Evolutionary conservation across 2,329 filamentous ascomycete species (phyloP).

Genomic region (Arthrobotrys sinensis): DNA sequence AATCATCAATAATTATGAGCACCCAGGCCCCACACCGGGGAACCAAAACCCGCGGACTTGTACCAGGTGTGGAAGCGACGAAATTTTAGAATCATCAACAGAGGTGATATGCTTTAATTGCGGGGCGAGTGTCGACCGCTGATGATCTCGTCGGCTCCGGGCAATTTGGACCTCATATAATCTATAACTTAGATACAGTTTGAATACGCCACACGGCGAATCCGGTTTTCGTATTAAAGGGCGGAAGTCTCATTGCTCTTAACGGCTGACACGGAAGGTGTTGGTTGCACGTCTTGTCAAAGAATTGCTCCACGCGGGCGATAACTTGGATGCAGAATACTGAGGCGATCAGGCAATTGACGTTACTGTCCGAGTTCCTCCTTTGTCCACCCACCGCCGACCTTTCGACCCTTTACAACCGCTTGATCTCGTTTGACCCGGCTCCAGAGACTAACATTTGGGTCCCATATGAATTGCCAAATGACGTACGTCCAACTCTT

Average conservation of each 20-base stretch:
- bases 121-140: slow-evolving; percentile 32
- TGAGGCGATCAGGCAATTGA: not conserved
- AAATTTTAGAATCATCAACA: slow-evolving; percentile 34
- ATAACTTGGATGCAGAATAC: not conserved
- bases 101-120: slow-evolving; percentile 54
- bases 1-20: slow-evolving; percentile 10
- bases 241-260: not conserved
- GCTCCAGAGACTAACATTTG: slow-evolving; percentile 89
- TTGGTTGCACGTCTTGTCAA: not conserved
- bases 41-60: slow-evolving; percentile 14
- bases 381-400: slow-evolving; percentile 68
- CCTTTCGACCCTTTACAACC: slow-evolving; percentile 70
- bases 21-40: not conserved
- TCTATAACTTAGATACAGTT: slow-evolving; percentile 20
- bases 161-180: not conserved
- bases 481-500: slow-evolving; percentile 93
- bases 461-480: slow-evolving; percentile 95
- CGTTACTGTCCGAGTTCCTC: slow-evolving; percentile 50
- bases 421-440: slow-evolving; percentile 92
- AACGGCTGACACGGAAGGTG: not conserved
- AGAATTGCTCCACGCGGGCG: not conserved
- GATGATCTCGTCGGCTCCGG: not conserved
- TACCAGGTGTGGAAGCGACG: slow-evolving; percentile 47
- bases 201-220: not conserved
- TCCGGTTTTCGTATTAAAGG: not conserved